phyloP scores from a whole-genome alignment of 805 yeast genomes.

The Nakazawaea pomicola region DNA sequence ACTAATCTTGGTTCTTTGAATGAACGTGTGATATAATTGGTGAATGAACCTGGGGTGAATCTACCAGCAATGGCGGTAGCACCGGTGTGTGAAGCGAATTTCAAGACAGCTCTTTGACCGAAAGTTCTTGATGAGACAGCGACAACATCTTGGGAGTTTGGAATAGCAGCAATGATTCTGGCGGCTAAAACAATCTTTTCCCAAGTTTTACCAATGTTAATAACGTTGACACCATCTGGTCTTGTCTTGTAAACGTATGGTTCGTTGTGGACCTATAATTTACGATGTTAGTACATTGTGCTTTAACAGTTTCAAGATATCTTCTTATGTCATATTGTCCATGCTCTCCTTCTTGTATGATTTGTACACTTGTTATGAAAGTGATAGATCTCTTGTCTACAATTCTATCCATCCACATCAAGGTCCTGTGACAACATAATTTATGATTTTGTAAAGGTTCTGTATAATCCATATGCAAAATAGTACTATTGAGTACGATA shows the following conservation, averaged over 20 bases:
- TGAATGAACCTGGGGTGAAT: constrained; percentile 99
- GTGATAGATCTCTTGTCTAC: too few species aligned
- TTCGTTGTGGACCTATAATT: constrained; percentile 82
- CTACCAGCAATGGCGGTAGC: constrained; percentile 99
- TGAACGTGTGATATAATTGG: constrained; percentile 99
- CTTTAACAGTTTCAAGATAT: too few species aligned
- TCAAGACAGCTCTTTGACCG: constrained; percentile 99
- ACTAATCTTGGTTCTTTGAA: constrained; percentile 99
- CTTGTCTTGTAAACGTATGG: constrained; percentile 97
- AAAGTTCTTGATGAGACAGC: constrained; percentile 98
- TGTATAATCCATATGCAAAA: too few species aligned
- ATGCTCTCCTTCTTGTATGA: too few species aligned
- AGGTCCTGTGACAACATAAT: too few species aligned
- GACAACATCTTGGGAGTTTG: constrained; percentile 97
- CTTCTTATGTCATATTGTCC: too few species aligned
- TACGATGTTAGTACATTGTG: constrained; percentile 11
- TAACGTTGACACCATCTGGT: constrained; percentile 99
- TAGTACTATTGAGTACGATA: too few species aligned
- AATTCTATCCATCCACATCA: too few species aligned
- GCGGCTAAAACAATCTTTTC: constrained; percentile 99
- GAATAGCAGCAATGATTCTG: constrained; percentile 98
- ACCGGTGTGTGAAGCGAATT: constrained; percentile 99
- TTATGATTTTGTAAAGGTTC: too few species aligned
- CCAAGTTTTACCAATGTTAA: constrained; percentile 99
- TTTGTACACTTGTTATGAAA: too few species aligned